phyloP scores from a whole-genome alignment of 75 land plant genomes.

The Chamaecyparis obtusa region DNA sequence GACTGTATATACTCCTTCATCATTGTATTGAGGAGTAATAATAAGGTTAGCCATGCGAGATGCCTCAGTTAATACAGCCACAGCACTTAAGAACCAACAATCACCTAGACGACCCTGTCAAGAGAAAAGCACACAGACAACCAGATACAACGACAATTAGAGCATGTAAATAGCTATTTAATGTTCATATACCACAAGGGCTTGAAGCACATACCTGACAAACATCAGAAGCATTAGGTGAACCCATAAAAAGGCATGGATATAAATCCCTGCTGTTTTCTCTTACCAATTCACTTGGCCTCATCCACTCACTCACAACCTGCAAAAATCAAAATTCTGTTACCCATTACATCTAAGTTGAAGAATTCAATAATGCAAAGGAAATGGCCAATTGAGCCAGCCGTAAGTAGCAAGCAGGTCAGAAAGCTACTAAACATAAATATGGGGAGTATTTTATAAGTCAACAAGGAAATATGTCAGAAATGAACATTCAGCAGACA shows the following conservation, averaged over 20 bases:
- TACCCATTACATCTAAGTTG: neutral
- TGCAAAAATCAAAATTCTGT: constrained; percentile 12
- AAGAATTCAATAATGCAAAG: neutral
- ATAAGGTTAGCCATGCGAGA: constrained; percentile 92
- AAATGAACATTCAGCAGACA: neutral
- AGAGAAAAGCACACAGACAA: constrained; percentile 1
- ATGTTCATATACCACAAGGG: neutral
- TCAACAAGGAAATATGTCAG: neutral
- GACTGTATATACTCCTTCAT: constrained; percentile 98
- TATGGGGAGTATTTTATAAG: neutral
- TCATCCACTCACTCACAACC: constrained; percentile 95
- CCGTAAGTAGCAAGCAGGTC: neutral
- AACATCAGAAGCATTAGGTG: constrained; percentile 95
- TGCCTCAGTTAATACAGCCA: constrained; percentile 95
- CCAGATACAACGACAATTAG: neutral
- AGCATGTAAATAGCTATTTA: neutral
- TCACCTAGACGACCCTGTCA: constrained; percentile 95
- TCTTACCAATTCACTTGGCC: constrained; percentile 72
- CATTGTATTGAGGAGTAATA: constrained; percentile 92
- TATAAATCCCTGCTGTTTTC: constrained; percentile 38
- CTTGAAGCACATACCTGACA: constrained; percentile 71
- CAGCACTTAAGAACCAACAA: constrained; percentile 99
- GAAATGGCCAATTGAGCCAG: neutral
- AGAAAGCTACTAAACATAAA: neutral
- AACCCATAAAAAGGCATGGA: constrained; percentile 84